These are phyloP conservation scores for Dalbergia cultrata DNA, from an alignment of 306 rosid species.

Conservation along the genomic window DNA sequence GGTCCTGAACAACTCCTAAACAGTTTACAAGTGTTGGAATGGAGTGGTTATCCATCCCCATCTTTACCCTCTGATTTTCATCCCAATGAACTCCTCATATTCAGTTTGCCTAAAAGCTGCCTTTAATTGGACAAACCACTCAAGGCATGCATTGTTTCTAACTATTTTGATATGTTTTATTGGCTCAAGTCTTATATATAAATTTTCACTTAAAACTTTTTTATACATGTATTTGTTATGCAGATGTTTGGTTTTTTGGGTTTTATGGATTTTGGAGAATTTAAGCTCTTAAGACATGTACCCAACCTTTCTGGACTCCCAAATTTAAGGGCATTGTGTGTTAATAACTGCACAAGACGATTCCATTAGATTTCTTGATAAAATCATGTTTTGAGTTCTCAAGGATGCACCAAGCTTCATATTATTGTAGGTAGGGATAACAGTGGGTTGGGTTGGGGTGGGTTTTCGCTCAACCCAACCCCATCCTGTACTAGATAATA, in stretches of 20 bases:
- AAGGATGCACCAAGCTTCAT: slow-evolving; percentile 23
- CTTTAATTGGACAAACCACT: no score
- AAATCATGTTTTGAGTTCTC: slow-evolving; percentile 2
- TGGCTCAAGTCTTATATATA: no score
- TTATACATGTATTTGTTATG: not conserved
- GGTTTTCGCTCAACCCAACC: no score
- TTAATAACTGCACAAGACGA: slow-evolving; percentile 18
- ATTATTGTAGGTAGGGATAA: not conserved
- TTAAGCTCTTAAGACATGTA: not conserved
- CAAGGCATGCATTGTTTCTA: no score
- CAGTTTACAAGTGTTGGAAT: slow-evolving; percentile 34
- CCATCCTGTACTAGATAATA: no score
- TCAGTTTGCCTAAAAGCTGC: not conserved
- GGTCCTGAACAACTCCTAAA: slow-evolving; percentile 32
- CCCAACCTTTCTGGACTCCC: not conserved
- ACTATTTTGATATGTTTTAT: no score
- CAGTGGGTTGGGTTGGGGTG: no score
- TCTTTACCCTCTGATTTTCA: slow-evolving; percentile 26
- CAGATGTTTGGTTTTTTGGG: not conserved
- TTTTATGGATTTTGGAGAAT: not conserved
- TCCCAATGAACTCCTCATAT: slow-evolving; percentile 11
- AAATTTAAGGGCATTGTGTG: not conserved
- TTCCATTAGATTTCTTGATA: slow-evolving; percentile 36
- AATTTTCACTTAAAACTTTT: no score
- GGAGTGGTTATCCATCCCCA: slow-evolving; percentile 21